Conservation (phyloP, 169 alveolate genomes). For the Eimeria maxima region DNA sequence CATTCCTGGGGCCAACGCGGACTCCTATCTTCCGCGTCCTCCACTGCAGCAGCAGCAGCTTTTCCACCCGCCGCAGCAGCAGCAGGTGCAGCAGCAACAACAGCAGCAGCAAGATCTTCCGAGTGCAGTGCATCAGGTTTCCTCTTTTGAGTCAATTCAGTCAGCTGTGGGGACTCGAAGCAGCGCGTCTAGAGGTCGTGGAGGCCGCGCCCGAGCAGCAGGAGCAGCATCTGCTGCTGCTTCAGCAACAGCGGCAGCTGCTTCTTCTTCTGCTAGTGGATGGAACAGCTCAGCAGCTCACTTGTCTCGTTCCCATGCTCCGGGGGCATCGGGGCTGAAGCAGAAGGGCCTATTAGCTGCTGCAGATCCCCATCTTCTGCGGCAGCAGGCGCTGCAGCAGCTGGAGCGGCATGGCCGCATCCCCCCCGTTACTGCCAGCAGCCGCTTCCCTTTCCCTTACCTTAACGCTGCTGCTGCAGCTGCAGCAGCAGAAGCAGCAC, state of each 20-base stretch:
- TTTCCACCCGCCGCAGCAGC: neutral
- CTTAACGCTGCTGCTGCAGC: slow-evolving; percentile 72
- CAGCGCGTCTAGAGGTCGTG: slow-evolving; percentile 25
- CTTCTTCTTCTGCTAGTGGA: neutral
- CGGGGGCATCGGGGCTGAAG: neutral
- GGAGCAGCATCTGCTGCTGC: slow-evolving; percentile 1
- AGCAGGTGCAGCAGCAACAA: neutral
- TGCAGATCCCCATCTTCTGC: slow-evolving; percentile 19
- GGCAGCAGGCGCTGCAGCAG: slow-evolving; percentile 64
- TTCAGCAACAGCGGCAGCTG: slow-evolving; percentile 2
- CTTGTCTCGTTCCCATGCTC: neutral
- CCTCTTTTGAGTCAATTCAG: neutral
- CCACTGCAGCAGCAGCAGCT: neutral
- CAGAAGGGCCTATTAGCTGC: neutral
- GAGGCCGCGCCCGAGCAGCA: slow-evolving; percentile 37
- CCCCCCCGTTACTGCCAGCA: slow-evolving; percentile 20
- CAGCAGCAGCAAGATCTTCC: neutral
- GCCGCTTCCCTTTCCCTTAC: slow-evolving; percentile 68
- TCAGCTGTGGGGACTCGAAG: slow-evolving; percentile 7
- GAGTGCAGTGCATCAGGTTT: neutral
- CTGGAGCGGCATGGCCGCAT: slow-evolving; percentile 43
- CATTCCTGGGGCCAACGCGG: neutral
- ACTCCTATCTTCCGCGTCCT: neutral
- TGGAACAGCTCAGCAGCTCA: neutral
- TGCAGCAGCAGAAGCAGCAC: slow-evolving; percentile 69